phyloP scores from a whole-genome alignment of 441 rosid genomes.

The Pelargonium australe region DNA sequence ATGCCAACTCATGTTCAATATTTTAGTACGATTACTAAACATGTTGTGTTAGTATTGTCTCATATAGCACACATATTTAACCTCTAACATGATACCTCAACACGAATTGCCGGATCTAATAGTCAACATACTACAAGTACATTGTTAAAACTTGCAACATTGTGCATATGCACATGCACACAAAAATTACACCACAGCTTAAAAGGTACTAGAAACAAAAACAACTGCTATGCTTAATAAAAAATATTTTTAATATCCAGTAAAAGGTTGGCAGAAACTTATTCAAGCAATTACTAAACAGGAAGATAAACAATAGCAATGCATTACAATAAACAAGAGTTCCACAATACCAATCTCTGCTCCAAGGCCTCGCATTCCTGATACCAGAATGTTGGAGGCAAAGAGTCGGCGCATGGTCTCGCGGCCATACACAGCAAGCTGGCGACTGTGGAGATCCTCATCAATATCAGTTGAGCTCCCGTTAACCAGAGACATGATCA shows the following conservation, averaged over 20 bases:
- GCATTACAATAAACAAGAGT: background rate
- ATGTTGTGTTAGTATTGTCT: too few relatives aligned
- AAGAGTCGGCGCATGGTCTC: conserved; percentile 88
- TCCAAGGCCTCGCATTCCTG: conserved; percentile 85
- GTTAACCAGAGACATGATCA: conserved; percentile 62
- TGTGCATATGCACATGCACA: too few relatives aligned
- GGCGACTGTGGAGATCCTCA: conserved; percentile 91
- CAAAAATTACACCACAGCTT: too few relatives aligned
- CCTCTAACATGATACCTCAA: too few relatives aligned
- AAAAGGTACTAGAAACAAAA: too few relatives aligned
- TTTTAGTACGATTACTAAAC: too few relatives aligned
- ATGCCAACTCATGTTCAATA: too few relatives aligned
- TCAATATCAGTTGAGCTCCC: conserved; percentile 62
- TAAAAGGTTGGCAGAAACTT: background rate
- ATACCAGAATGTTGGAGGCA: conserved; percentile 69
- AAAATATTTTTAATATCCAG: background rate
- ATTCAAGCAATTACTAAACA: background rate
- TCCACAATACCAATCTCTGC: conserved; percentile 66
- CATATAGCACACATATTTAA: too few relatives aligned
- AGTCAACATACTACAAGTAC: too few relatives aligned
- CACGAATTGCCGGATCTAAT: too few relatives aligned
- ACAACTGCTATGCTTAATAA: too few relatives aligned
- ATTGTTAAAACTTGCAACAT: too few relatives aligned
- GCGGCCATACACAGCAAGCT: conserved; percentile 91
- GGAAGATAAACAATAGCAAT: background rate